A percentile compares a stretch with the other conserved stretches of the same genome.
Evolutionary conservation across 805 yeast genomes (phyloP).

Genomic region (Henningerozyma blattae): DNA sequence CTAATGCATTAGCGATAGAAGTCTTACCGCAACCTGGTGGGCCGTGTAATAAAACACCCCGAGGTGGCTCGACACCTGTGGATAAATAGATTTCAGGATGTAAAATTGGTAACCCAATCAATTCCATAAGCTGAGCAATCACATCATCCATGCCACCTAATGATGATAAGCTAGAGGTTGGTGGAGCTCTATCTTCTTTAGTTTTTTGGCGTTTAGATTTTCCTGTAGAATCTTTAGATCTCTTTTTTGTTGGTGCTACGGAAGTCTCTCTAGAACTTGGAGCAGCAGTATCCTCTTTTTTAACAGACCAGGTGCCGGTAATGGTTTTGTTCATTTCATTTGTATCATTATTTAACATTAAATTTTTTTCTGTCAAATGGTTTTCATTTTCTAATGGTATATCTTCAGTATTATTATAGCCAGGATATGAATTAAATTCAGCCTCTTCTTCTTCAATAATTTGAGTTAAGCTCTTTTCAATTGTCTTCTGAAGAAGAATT

Average conservation of each 20-base stretch:
- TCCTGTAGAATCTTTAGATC: slow-evolving; percentile 33
- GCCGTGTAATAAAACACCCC: slow-evolving; percentile 89
- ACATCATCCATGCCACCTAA: slow-evolving; percentile 85
- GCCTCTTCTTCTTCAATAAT: slow-evolving; percentile 50
- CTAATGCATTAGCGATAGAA: slow-evolving; percentile 88
- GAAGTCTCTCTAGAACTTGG: slow-evolving; percentile 5
- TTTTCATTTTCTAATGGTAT: slow-evolving; percentile 26
- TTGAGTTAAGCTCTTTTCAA: slow-evolving; percentile 44
- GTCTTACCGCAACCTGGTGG: slow-evolving; percentile 99
- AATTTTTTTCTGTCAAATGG: slow-evolving; percentile 26
- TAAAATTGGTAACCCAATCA: slow-evolving; percentile 80
- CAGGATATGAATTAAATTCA: slow-evolving; percentile 30
- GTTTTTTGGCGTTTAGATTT: slow-evolving; percentile 31
- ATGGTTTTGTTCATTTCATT: slow-evolving; percentile 71
- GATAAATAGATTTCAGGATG: slow-evolving; percentile 86
- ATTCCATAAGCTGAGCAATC: slow-evolving; percentile 77
- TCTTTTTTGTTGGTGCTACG: slow-evolving; percentile 32
- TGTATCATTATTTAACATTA: slow-evolving; percentile 54
- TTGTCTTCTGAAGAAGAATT: slow-evolving; percentile 46
- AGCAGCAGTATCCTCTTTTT: slow-evolving; percentile 1
- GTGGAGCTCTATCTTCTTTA: slow-evolving; percentile 53
- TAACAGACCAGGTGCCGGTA: slow-evolving; percentile 52
- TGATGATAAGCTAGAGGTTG: slow-evolving; percentile 52
- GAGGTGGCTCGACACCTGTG: slow-evolving; percentile 90
- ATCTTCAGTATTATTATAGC: slow-evolving; percentile 16